Base-by-base conservation (phyloP, 2,329 filamentous ascomycete species). In the Neofusicoccum parvum region DNA sequence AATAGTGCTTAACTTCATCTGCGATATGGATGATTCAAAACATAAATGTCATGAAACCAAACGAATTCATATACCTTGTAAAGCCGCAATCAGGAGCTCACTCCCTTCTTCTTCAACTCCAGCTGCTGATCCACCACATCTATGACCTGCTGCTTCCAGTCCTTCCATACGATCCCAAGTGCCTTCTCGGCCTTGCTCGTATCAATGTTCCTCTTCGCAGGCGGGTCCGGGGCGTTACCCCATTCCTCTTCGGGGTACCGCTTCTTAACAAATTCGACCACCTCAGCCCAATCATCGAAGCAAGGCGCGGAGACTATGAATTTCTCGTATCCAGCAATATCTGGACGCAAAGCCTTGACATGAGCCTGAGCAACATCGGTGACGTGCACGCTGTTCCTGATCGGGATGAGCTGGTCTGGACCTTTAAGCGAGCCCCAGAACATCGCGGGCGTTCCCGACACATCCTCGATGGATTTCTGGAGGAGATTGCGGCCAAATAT, bases 361-460 rank as follows among this genome's bases (percentile, higher is more conserved):
- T 76, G 74, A 23, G 70, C 70, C 27, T 67, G 50, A 1, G 73
- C 72, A 20, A 74, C 71, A 45, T 76, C 71, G n/a, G 67, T 59
- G 3, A 75, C 70, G 27, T 76, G 70, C 0, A 75, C 69, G n/a
- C 14, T 32, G 7, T 65, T 64, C 1, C 54, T n/a, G 7, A 66
- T 65, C 2, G 67, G 65, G n/a, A 69, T 54, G 0, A 51, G 23
- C 3, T 72, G 73, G 15, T 67, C 56, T 4, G 63, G 63, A 7
- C 63, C 58, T 11, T 62, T 56, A 17, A 69, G 34, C 43, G 62
- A 50, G 23, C 12, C 17, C 66, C 67, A 70, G 51, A 75, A 65
- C 62, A 69, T 64, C 3, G 62, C 64, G 43, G 73, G 74, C 20
- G 70, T 71, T 12, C 70, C 67, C 15, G 68, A 66, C 10, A 70